phyloP scores from a whole-genome alignment of 2,329 filamentous ascomycete genomes.

The Annulohypoxylon truncatum region DNA sequence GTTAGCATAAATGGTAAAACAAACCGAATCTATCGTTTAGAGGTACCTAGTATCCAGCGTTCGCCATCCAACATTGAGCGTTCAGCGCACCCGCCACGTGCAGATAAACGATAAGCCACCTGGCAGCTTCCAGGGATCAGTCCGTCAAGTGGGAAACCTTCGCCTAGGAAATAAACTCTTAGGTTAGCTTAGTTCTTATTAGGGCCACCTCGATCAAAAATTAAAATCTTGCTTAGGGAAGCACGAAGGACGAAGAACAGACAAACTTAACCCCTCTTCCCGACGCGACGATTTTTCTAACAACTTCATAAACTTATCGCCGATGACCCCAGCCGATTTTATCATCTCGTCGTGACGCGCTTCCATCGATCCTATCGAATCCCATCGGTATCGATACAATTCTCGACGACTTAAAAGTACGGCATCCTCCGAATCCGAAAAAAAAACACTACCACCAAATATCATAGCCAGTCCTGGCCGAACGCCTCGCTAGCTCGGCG shows the following conservation, averaged over 20 bases:
- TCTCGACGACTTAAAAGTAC: slow-evolving; percentile 4
- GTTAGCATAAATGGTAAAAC: background rate
- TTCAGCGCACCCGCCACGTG: slow-evolving; percentile 28
- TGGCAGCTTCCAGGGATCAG: slow-evolving; percentile 34
- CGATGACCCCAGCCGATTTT: slow-evolving; percentile 9
- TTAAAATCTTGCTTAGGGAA: slow-evolving; percentile 29
- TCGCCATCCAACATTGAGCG: background rate
- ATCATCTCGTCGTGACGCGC: slow-evolving; percentile 23
- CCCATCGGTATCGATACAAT: slow-evolving; percentile 2
- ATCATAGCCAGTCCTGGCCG: slow-evolving; percentile 44
- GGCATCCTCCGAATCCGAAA: slow-evolving; percentile 2
- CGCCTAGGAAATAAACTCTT: slow-evolving; percentile 26
- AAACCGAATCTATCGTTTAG: background rate
- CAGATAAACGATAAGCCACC: slow-evolving; percentile 45
- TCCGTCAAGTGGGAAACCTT: slow-evolving; percentile 22
- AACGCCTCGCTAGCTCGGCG: slow-evolving; percentile 50
- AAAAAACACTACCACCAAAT: no score
- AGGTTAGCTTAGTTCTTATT: slow-evolving; percentile 22
- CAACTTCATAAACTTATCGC: slow-evolving; percentile 17
- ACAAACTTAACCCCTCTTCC: slow-evolving; percentile 28
- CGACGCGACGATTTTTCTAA: slow-evolving; percentile 34
- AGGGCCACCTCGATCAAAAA: slow-evolving; percentile 39
- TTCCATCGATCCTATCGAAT: slow-evolving; percentile 1
- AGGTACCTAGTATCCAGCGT: background rate
- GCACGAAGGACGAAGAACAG: slow-evolving; percentile 23